Conservation (phyloP, 331 rosid species). For the Rosa hybrid region DNA sequence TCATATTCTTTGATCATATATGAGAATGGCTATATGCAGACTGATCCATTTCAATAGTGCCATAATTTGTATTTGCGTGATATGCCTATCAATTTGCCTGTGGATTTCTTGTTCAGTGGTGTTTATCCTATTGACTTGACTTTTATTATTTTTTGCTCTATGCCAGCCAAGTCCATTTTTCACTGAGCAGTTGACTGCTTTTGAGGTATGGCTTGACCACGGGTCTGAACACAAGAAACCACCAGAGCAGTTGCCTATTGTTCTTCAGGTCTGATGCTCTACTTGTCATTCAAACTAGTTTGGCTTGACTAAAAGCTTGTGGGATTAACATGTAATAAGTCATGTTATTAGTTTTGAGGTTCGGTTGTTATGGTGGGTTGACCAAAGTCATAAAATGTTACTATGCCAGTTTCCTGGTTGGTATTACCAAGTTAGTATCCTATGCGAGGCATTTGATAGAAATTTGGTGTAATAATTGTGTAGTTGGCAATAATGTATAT, state of each 20-base stretch:
- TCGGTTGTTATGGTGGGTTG: background rate
- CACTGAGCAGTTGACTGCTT: slow-evolving; percentile 94
- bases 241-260: slow-evolving; percentile 96
- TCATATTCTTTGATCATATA: slow-evolving; percentile 1
- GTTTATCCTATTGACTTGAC: background rate
- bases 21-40: slow-evolving; percentile 8
- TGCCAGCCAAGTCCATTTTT: slow-evolving; percentile 96
- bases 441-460: background rate
- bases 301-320: slow-evolving; percentile 24
- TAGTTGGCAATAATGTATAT: background rate
- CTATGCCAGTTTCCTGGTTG: background rate
- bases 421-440: background rate
- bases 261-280: slow-evolving; percentile 80
- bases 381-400: background rate
- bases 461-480: background rate
- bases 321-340: slow-evolving; percentile 10
- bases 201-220: slow-evolving; percentile 99
- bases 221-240: slow-evolving; percentile 99
- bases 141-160: slow-evolving; percentile 17
- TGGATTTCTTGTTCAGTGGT: background rate
- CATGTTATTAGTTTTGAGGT: background rate
- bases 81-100: background rate
- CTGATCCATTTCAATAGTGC: slow-evolving; percentile 1
- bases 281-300: slow-evolving; percentile 27
- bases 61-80: slow-evolving; percentile 13